Evolutionary conservation across 164 flowering plant species (phyloP).

Genomic region (Liriodendron chinense): DNA sequence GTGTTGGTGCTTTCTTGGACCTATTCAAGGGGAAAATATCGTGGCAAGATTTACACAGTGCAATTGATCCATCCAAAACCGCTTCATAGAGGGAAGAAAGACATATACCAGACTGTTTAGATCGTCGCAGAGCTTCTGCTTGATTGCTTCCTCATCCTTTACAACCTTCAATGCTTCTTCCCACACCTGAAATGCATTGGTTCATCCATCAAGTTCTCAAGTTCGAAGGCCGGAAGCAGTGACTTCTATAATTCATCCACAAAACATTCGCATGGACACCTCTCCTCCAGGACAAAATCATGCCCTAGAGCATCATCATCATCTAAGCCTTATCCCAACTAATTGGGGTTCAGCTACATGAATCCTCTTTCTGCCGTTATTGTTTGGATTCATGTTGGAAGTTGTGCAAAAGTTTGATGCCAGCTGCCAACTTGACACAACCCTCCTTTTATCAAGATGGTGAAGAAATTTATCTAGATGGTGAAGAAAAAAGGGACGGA

Average conservation of each 20-base stretch:
- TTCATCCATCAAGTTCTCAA: background rate
- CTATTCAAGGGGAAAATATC: constrained; percentile 26
- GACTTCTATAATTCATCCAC: background rate
- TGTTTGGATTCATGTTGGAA: too few species aligned
- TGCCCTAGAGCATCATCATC: too few species aligned
- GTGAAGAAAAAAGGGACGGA: too few species aligned
- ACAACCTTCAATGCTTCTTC: constrained; percentile 78
- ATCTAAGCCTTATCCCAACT: too few species aligned
- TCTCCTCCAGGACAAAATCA: background rate
- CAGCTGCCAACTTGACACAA: too few species aligned
- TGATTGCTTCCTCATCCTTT: constrained; percentile 78
- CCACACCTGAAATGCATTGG: constrained; percentile 49
- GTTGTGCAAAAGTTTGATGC: too few species aligned
- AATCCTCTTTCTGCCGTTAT: too few species aligned
- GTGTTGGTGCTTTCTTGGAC: constrained; percentile 81
- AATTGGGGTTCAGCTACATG: too few species aligned
- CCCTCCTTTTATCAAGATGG: too few species aligned
- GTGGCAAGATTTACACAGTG: background rate
- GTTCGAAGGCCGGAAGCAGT: background rate
- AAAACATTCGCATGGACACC: background rate
- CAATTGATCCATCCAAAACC: background rate
- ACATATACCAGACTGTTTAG: constrained; percentile 63
- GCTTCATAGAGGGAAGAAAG: background rate
- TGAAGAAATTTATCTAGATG: too few species aligned
- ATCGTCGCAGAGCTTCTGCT: constrained; percentile 92